phyloP scores from a whole-genome alignment of 2,329 filamentous ascomycete species.

The Fusarium setosum region DNA sequence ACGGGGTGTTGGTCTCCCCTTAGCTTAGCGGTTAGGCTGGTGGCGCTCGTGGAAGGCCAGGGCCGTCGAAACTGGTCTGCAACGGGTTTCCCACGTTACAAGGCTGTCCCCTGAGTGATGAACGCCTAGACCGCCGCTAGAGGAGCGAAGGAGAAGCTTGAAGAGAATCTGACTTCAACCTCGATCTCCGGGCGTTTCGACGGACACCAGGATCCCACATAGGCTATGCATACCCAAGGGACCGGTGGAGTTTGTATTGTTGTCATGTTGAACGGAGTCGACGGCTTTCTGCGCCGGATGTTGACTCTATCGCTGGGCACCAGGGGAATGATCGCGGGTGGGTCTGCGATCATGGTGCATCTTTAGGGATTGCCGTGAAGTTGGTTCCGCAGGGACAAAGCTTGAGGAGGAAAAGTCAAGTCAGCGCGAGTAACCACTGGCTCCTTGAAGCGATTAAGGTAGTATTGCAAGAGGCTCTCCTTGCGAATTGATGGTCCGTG shows the following conservation, averaged over 20 bases:
- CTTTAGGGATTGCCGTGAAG: too few relatives aligned
- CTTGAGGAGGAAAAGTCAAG: neutral
- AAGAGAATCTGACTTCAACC: conserved; percentile 18
- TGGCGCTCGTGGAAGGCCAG: conserved; percentile 35
- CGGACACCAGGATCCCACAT: conserved; percentile 20
- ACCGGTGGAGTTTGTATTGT: conserved; percentile 18
- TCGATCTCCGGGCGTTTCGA: conserved; percentile 8
- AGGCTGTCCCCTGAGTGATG: conserved; percentile 35
- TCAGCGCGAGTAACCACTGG: neutral
- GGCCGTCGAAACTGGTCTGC: conserved; percentile 12
- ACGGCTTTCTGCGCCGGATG: conserved; percentile 30
- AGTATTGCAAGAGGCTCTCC: too few relatives aligned
- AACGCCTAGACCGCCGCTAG: conserved; percentile 29
- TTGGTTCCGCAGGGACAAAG: too few relatives aligned
- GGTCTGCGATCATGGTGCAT: neutral
- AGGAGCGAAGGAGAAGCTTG: conserved; percentile 19
- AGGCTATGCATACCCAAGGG: conserved; percentile 25
- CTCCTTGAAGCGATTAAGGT: neutral
- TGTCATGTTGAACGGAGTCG: conserved; percentile 21
- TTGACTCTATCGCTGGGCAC: neutral
- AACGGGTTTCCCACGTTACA: conserved; percentile 21
- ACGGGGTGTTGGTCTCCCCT: conserved; percentile 8
- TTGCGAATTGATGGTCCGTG: conserved; percentile 4
- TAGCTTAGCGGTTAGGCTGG: conserved; percentile 25
- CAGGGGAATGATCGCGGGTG: conserved; percentile 7